phyloP scores from a whole-genome alignment of 345 rosid species.

The Lagerstroemia speciosa region DNA sequence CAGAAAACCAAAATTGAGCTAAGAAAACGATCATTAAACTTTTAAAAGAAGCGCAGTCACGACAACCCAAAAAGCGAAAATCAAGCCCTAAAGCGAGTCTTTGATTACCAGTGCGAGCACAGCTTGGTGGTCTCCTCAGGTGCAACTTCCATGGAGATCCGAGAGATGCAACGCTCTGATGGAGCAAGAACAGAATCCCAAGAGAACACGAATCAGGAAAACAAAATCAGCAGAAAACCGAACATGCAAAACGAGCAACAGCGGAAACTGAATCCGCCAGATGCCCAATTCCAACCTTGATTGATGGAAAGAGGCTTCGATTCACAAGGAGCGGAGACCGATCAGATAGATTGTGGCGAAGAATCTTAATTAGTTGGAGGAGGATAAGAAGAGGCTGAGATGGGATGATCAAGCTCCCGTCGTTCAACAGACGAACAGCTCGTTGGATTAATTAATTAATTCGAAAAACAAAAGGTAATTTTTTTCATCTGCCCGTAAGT shows the following conservation, averaged over 20 bases:
- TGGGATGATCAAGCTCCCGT: background rate
- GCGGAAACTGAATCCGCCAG: background rate
- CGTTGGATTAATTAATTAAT: background rate
- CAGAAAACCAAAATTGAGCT: background rate
- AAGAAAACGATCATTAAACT: background rate
- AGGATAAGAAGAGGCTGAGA: background rate
- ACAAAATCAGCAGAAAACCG: slow-evolving; percentile 2
- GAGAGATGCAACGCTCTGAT: background rate
- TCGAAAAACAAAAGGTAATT: background rate
- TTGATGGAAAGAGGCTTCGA: background rate
- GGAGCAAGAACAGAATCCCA: background rate
- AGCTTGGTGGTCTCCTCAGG: slow-evolving; percentile 54
- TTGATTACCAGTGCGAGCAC: slow-evolving; percentile 72
- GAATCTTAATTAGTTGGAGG: background rate
- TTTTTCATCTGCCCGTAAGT: too few species aligned
- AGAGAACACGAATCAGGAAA: background rate
- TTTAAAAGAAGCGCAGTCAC: background rate
- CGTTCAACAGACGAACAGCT: slow-evolving; percentile 1
- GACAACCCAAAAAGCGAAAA: background rate
- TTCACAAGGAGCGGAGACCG: background rate
- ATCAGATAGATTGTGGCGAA: background rate
- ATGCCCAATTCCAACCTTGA: background rate
- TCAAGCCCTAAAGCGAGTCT: background rate
- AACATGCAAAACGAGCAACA: background rate
- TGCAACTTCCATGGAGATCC: slow-evolving; percentile 40